Conservation (phyloP, 495 filamentous ascomycete species). For the Aspergillus hancockii region DNA sequence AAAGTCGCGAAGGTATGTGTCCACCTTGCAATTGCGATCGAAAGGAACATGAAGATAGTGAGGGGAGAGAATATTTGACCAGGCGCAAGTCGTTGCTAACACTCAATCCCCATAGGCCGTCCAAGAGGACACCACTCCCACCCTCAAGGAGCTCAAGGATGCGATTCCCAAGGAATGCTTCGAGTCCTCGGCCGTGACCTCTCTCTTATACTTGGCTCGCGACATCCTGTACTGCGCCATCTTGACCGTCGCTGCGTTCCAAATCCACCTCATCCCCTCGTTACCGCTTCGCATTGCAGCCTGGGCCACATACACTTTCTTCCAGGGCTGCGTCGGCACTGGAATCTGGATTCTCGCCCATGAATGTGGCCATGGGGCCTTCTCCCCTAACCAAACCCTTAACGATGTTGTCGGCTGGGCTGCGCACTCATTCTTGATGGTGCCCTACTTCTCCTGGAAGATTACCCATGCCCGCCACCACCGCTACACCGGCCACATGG, state of each 20-base stretch:
- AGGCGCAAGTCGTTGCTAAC: neutral
- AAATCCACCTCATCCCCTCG: constrained; percentile 24
- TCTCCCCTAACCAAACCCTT: constrained; percentile 59
- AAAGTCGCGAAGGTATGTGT: neutral
- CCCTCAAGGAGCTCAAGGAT: constrained; percentile 77
- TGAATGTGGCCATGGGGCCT: constrained; percentile 81
- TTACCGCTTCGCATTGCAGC: constrained; percentile 54
- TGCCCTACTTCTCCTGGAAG: constrained; percentile 78
- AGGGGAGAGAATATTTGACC: neutral
- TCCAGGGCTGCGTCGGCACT: constrained; percentile 77
- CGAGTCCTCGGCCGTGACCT: constrained; percentile 63
- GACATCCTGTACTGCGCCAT: constrained; percentile 63
- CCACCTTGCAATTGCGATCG: neutral
- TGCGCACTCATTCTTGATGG: constrained; percentile 63
- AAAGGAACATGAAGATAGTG: neutral
- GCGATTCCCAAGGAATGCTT: constrained; percentile 84
- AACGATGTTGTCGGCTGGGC: constrained; percentile 71
- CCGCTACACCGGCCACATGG: constrained; percentile 60
- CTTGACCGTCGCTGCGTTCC: constrained; percentile 59
- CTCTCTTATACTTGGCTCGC: constrained; percentile 67
- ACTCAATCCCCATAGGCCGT: neutral
- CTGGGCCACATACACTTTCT: constrained; percentile 71
- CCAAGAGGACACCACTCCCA: constrained; percentile 31
- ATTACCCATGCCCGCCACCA: constrained; percentile 74
- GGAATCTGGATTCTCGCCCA: constrained; percentile 85